phyloP scores from a whole-genome alignment of 805 yeast species.

The Hanseniaspora valbyensis region DNA sequence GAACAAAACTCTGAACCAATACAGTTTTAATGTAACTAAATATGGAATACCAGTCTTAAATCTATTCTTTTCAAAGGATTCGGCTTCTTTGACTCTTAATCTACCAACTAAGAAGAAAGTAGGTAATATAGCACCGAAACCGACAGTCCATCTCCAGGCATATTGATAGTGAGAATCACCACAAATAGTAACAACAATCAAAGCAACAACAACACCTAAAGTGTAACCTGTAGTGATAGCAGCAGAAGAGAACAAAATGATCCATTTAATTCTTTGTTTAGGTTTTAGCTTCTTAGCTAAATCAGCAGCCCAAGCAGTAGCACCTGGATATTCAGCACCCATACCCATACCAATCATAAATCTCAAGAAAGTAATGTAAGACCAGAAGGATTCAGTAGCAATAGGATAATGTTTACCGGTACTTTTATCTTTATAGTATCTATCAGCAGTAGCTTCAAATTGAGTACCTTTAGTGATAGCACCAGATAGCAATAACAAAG shows the following conservation, averaged over 20 bases:
- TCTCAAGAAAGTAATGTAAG: slow-evolving; percentile 73
- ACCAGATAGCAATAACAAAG: slow-evolving; percentile 70
- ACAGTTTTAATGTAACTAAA: slow-evolving; percentile 57
- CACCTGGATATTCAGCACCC: slow-evolving; percentile 88
- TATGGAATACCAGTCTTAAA: slow-evolving; percentile 59
- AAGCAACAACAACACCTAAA: slow-evolving; percentile 69
- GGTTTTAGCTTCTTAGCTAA: slow-evolving; percentile 82
- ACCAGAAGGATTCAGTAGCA: slow-evolving; percentile 53
- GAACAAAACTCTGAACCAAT: slow-evolving; percentile 66
- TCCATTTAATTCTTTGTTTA: slow-evolving; percentile 79
- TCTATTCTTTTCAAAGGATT: slow-evolving; percentile 56
- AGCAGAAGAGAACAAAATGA: slow-evolving; percentile 75
- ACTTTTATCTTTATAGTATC: slow-evolving; percentile 16
- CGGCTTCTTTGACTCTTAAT: slow-evolving; percentile 62
- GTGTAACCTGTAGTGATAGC: slow-evolving; percentile 87
- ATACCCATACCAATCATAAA: slow-evolving; percentile 83
- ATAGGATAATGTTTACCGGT: slow-evolving; percentile 36
- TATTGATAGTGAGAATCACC: slow-evolving; percentile 56
- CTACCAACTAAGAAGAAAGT: slow-evolving; percentile 65
- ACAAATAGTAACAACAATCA: slow-evolving; percentile 77
- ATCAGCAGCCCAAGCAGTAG: slow-evolving; percentile 82
- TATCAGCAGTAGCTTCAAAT: slow-evolving; percentile 4
- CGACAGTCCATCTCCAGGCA: slow-evolving; percentile 86
- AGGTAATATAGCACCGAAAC: slow-evolving; percentile 85
- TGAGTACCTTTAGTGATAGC: slow-evolving; percentile 62